A percentile compares a stretch with the other conserved stretches of the same genome.
Conservation (phyloP, 495 filamentous ascomycete genomes). For the Cenococcum geophilum region DNA sequence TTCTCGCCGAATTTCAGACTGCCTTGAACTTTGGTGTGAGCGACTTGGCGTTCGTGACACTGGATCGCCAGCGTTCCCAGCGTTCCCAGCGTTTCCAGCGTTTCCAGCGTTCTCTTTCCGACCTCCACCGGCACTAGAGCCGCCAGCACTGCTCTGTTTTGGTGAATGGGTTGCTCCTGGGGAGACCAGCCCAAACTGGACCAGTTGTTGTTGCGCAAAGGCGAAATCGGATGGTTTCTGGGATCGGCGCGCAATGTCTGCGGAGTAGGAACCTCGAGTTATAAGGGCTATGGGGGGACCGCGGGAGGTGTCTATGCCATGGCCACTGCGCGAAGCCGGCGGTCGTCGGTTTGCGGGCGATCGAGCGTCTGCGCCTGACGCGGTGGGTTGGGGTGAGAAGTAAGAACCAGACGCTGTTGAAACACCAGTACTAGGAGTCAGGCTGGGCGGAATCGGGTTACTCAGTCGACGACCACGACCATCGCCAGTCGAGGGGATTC, state of each 20-base stretch:
- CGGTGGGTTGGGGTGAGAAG: constrained; percentile 33
- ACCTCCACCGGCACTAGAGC: constrained; percentile 6
- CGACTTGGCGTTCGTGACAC: constrained; percentile 13
- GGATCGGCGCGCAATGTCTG: constrained; percentile 25
- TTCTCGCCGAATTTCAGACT: constrained; percentile 1
- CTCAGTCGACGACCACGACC: constrained; percentile 20
- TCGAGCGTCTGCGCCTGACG: constrained; percentile 33
- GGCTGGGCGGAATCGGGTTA: constrained; percentile 24
- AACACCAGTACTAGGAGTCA: constrained; percentile 17
- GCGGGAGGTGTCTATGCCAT: constrained; percentile 42
- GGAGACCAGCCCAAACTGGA: constrained; percentile 19
- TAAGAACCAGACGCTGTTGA: constrained; percentile 30
- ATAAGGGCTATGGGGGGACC: constrained; percentile 45
- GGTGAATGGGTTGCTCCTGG: constrained; percentile 5
- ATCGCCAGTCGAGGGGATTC: constrained; percentile 17
- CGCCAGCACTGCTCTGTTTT: neutral
- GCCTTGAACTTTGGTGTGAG: constrained; percentile 18
- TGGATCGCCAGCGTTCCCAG: constrained; percentile 2
- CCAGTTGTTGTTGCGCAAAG: constrained; percentile 25
- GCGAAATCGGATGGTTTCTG: constrained; percentile 24
- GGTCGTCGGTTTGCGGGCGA: constrained; percentile 35
- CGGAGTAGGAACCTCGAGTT: constrained; percentile 40
- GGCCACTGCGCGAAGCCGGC: constrained; percentile 42
- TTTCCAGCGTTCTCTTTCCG: constrained; percentile 7
- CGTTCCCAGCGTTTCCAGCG: constrained; percentile 3